These are phyloP conservation scores for Microstegium vimineum DNA, from an alignment of 176 grass and related monocot species.

Conservation along the genomic window DNA sequence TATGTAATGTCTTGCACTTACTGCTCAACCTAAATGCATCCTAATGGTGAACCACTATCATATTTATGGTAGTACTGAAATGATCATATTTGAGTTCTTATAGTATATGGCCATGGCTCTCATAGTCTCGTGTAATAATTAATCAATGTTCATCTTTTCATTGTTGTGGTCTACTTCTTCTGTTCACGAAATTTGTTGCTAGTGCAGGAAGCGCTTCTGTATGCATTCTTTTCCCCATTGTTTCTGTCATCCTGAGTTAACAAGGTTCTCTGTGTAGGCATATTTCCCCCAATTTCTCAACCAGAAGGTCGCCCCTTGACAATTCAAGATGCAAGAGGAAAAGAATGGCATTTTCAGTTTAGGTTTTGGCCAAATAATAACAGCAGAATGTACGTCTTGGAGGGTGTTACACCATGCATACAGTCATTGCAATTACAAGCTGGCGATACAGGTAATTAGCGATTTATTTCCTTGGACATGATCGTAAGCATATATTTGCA, in stretches of 20 bases:
- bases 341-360: constrained; percentile 99
- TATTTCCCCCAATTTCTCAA: constrained; percentile 99
- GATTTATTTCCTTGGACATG: not conserved
- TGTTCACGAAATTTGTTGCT: not conserved
- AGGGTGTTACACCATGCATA: constrained; percentile 98
- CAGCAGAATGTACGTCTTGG: constrained; percentile 99
- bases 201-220: not conserved
- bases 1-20: not conserved
- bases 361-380: constrained; percentile 99
- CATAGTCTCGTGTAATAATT: not conserved
- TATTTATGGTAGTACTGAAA: not conserved
- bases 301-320: constrained; percentile 98
- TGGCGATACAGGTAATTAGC: constrained; percentile 93
- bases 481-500: constrained; percentile 19
- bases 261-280: constrained; percentile 52
- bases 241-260: constrained; percentile 30
- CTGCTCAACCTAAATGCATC: not conserved
- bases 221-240: not conserved
- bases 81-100: not conserved
- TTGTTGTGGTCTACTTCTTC: not conserved
- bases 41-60: not conserved
- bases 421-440: constrained; percentile 99
- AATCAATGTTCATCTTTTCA: not conserved
- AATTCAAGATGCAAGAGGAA: constrained; percentile 97
- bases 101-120: not conserved